Conservation (phyloP, 768 basidiomycete species). For the Hebeloma cylindrosporum region DNA sequence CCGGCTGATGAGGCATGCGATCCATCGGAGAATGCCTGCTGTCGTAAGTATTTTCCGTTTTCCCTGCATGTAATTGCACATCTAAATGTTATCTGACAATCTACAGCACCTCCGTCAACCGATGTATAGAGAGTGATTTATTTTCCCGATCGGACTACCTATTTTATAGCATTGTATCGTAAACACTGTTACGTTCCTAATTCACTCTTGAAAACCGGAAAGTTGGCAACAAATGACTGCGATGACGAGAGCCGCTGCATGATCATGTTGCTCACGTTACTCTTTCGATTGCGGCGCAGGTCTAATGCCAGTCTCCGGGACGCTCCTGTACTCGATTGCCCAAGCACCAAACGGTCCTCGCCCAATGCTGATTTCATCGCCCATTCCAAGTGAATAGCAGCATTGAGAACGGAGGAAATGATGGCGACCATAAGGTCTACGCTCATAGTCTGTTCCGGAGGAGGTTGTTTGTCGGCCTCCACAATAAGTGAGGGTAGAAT, state of each 20-base stretch:
- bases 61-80: slow-evolving; percentile 3
- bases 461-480: slow-evolving; percentile 51
- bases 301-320: slow-evolving; percentile 67
- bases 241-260: slow-evolving; percentile 61
- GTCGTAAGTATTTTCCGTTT: slow-evolving; percentile 54
- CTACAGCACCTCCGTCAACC: slow-evolving; percentile 44
- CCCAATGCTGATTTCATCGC: slow-evolving; percentile 55
- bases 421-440: slow-evolving; percentile 67
- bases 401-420: slow-evolving; percentile 63
- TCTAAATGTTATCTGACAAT: slow-evolving; percentile 8
- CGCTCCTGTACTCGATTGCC: slow-evolving; percentile 62
- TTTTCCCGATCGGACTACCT: background rate
- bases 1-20: slow-evolving; percentile 68
- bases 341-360: slow-evolving; percentile 50
- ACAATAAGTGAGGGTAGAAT: slow-evolving; percentile 63
- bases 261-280: slow-evolving; percentile 51
- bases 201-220: slow-evolving; percentile 62
- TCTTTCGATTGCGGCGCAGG: slow-evolving; percentile 50
- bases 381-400: slow-evolving; percentile 70
- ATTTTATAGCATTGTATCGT: background rate
- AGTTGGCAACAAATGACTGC: slow-evolving; percentile 68
- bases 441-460: slow-evolving; percentile 53
- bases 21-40: slow-evolving; percentile 72
- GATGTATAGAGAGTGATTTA: slow-evolving; percentile 37
- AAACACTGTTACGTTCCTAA: slow-evolving; percentile 31